Conservation (phyloP, 225 moss, liverwort and hornwort genomes). For the Neckera pumila region DNA sequence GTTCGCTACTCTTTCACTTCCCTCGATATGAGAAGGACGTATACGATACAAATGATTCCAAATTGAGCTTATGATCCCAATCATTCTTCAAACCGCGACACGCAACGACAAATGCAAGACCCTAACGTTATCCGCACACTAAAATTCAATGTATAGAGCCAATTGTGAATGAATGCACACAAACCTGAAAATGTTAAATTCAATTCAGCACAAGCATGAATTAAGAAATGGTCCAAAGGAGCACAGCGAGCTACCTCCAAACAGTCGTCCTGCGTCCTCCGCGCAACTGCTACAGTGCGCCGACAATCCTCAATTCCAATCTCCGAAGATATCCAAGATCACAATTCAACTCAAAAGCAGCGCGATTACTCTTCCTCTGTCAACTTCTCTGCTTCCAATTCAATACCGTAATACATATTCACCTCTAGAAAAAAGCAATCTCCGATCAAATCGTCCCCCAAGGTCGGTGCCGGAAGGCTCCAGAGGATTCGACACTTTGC, state of each 20-base stretch:
- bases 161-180: not conserved
- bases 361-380: not conserved
- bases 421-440: not conserved
- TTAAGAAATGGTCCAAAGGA: not conserved
- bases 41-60: not conserved
- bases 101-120: not conserved
- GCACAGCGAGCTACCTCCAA: slow-evolving; percentile 9
- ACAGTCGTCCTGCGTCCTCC: not conserved
- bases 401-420: not conserved
- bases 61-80: not conserved
- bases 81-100: not conserved
- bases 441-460: not conserved
- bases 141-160: not conserved
- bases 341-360: not conserved
- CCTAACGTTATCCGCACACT: not conserved
- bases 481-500: slow-evolving; percentile 3
- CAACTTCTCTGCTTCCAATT: not conserved
- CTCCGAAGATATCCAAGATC: not conserved
- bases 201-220: not conserved
- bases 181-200: not conserved
- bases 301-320: not conserved
- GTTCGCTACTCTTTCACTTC: not conserved
- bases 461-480: slow-evolving; percentile 14
- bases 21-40: not conserved
- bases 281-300: not conserved